phyloP scores from a whole-genome alignment of 306 rosid species.

The Castanopsis chinensis region DNA sequence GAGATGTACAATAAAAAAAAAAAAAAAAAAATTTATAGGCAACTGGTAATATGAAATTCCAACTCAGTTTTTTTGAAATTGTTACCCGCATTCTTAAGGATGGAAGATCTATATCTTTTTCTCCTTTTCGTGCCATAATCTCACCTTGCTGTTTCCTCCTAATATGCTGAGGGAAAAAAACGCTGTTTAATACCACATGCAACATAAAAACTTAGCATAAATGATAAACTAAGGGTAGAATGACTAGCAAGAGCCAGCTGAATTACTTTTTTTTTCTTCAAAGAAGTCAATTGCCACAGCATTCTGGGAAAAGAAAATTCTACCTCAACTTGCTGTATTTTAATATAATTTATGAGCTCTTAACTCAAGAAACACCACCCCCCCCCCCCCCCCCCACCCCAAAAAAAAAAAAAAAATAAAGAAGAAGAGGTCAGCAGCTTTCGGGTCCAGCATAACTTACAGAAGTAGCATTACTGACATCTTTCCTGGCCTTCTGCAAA shows the following conservation, averaged over 20 bases:
- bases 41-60: constrained; percentile 1
- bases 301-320: not conserved
- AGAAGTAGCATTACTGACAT: constrained; percentile 35
- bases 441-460: constrained; percentile 43
- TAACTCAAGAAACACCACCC: not conserved
- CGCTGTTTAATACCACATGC: not conserved
- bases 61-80: constrained; percentile 10
- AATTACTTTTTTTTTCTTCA: constrained; percentile 6
- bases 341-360: not conserved
- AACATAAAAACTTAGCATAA: not conserved
- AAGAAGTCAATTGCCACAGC: not conserved
- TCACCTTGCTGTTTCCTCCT: constrained; percentile 17
- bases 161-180: constrained; percentile 22
- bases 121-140: constrained; percentile 24
- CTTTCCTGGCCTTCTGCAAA: constrained; percentile 56
- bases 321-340: not conserved
- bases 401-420: too few species aligned
- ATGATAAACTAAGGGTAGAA: not conserved
- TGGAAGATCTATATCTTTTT: constrained; percentile 19
- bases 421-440: not conserved
- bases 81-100: constrained; percentile 19
- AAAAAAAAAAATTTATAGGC: not conserved
- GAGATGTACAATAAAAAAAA: constrained; percentile 21
- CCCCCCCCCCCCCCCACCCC: not conserved
- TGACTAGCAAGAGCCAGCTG: constrained; percentile 6